Evolutionary conservation across 768 basidiomycete genomes (phyloP), one percentile per base, ranked within the genome.

Genomic region (Phaeotremella fagi): DNA sequence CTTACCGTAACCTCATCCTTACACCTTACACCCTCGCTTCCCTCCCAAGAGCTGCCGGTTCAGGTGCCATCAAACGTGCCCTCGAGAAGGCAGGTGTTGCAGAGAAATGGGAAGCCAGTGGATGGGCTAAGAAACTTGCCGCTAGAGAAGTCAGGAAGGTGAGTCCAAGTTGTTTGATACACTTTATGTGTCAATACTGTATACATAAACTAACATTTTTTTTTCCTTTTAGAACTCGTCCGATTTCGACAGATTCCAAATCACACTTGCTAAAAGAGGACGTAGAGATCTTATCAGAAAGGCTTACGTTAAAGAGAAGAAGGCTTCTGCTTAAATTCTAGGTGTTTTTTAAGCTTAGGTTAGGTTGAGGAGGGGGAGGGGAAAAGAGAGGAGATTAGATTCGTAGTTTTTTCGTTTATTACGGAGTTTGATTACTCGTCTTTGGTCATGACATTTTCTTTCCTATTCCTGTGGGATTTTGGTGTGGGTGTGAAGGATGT

Each of bases 241-340:
- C 77, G 94, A 99, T 79, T 98, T 98, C 75, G 88, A 84, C 56
- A 83, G 92, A 50, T 98, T 97, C 80, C 76, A 81, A 66, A 83
- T 92, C 56, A 83, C 88, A 83, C 70, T 95, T 66, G 82, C 82
- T 57, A 95, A 97, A 86, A 91, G 88, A 82, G 79, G 81, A 72
- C 80, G 90, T 73, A 78, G 88, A 61, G 90, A 92, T 54, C 54
- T 61, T 48, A 63, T 75, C 61, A 59, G 73, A 52, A 73, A 74
- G 71, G 75, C 75, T 49, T 63, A 70, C 73, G 70, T 62, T 66
- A 73, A 74, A 66, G 75, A 74, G 73, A 74, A 72, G 71, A 75
- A 75, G 72, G 68, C 75, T 59, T 63, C 73, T 41, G 70, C 70
- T 53, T 74, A 71, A 20, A 41, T 12, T 33, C 16, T 41, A n/a